A percentile compares a stretch with the other conserved stretches of the same genome.
phyloP scores from a whole-genome alignment of 2,329 filamentous ascomycete species.

The Cryphonectria radicalis region DNA sequence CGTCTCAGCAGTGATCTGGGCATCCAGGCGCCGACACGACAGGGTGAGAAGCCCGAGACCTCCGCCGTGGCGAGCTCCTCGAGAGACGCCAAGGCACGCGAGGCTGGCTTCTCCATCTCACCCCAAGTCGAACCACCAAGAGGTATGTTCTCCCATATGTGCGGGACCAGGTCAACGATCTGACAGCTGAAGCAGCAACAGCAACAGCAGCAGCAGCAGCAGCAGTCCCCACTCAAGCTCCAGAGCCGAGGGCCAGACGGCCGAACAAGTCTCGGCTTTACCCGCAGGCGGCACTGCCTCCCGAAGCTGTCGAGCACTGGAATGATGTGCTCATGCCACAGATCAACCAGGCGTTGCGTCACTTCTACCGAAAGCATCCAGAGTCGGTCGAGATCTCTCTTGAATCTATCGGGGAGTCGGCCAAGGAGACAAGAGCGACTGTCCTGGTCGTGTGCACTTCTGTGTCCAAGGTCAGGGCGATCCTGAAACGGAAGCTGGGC shows the following conservation, averaged over 20 bases:
- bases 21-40: conserved; percentile 18
- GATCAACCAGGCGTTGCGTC: conserved; percentile 71
- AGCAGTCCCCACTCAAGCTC: conserved; percentile 20
- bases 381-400: conserved; percentile 81
- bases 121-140: conserved; percentile 19
- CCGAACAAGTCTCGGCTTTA: conserved; percentile 59
- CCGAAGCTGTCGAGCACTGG: conserved; percentile 72
- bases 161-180: neutral
- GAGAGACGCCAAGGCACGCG: conserved; percentile 27
- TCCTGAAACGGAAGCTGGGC: conserved; percentile 70
- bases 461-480: conserved; percentile 71
- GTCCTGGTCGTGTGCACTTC: conserved; percentile 79
- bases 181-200: conserved; percentile 8
- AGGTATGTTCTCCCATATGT: conserved; percentile 21
- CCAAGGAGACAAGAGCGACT: conserved; percentile 69
- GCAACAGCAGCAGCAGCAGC: neutral
- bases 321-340: conserved; percentile 72
- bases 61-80: conserved; percentile 24
- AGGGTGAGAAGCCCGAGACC: conserved; percentile 17
- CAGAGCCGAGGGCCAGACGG: conserved; percentile 31
- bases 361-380: conserved; percentile 72
- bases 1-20: conserved; percentile 54
- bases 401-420: conserved; percentile 72
- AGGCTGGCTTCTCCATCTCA: conserved; percentile 21
- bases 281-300: conserved; percentile 60